Evolutionary conservation across 495 filamentous ascomycete genomes (phyloP).

Genomic region (Aspergillus indologenus): DNA sequence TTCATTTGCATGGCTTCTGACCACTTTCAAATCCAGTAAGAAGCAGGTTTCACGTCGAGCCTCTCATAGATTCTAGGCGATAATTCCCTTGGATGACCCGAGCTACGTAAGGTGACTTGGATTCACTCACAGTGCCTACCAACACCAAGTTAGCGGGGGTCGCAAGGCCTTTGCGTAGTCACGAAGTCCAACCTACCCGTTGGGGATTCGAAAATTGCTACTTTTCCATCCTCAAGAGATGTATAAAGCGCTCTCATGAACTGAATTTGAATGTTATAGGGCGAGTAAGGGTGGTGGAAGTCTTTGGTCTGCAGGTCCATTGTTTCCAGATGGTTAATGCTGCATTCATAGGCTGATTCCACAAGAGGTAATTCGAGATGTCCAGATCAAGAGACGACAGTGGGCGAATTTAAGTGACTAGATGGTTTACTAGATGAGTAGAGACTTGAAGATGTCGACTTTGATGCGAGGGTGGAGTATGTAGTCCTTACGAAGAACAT

Average conservation of each 20-base stretch:
- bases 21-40: background rate
- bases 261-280: conserved; percentile 83
- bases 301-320: conserved; percentile 37
- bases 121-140: conserved; percentile 42
- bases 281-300: conserved; percentile 90
- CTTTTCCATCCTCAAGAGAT: conserved; percentile 72
- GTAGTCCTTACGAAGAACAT: background rate
- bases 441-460: background rate
- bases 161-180: background rate
- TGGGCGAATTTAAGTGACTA: background rate
- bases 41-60: background rate
- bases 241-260: conserved; percentile 88
- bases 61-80: background rate
- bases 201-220: conserved; percentile 92
- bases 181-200: conserved; percentile 54
- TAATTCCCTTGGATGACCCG: background rate
- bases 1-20: background rate
- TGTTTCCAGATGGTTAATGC: background rate
- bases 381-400: background rate
- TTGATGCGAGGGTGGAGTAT: background rate
- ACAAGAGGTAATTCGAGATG: background rate
- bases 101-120: background rate
- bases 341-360: background rate
- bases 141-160: conserved; percentile 12
- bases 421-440: too few species aligned